A percentile compares a stretch with the other conserved stretches of the same genome.
Conservation (phyloP, 140 eudicot species). For the Ambrosia hybrid region DNA sequence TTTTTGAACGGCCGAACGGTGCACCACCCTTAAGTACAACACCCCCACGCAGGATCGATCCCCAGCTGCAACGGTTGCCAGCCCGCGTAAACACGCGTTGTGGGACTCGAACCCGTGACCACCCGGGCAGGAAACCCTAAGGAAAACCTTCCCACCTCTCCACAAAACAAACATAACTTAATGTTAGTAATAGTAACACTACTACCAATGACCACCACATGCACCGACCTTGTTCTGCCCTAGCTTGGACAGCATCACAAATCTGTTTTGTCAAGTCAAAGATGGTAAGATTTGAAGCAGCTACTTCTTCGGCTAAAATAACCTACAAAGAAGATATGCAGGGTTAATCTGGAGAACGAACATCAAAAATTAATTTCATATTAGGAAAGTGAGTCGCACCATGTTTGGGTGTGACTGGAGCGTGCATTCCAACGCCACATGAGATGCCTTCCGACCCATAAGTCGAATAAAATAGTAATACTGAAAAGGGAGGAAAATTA, state of each 20-base stretch:
- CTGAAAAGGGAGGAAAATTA: slow-evolving; percentile 30
- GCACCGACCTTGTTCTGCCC: slow-evolving; percentile 69
- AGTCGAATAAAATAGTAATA: slow-evolving; percentile 88
- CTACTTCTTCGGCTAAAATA: slow-evolving; percentile 92
- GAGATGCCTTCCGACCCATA: slow-evolving; percentile 96
- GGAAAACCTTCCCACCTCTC: too few relatives aligned
- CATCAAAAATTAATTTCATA: background rate
- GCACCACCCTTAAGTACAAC: too few relatives aligned
- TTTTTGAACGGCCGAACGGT: too few relatives aligned
- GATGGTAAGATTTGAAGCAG: slow-evolving; percentile 84
- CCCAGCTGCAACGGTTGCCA: too few relatives aligned
- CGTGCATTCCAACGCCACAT: slow-evolving; percentile 94
- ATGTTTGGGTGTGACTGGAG: slow-evolving; percentile 96
- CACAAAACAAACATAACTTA: background rate
- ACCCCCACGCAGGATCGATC: too few relatives aligned
- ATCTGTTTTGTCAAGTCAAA: slow-evolving; percentile 89
- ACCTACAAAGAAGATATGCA: slow-evolving; percentile 47
- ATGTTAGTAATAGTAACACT: background rate
- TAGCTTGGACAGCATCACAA: slow-evolving; percentile 92
- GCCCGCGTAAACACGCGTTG: too few relatives aligned
- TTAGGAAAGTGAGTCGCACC: slow-evolving; percentile 41
- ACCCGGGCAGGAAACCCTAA: too few relatives aligned
- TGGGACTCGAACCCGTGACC: too few relatives aligned
- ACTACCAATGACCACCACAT: background rate
- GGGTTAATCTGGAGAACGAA: background rate